Base-by-base conservation (phyloP, 345 rosid species). In the Lepidium africanum region DNA sequence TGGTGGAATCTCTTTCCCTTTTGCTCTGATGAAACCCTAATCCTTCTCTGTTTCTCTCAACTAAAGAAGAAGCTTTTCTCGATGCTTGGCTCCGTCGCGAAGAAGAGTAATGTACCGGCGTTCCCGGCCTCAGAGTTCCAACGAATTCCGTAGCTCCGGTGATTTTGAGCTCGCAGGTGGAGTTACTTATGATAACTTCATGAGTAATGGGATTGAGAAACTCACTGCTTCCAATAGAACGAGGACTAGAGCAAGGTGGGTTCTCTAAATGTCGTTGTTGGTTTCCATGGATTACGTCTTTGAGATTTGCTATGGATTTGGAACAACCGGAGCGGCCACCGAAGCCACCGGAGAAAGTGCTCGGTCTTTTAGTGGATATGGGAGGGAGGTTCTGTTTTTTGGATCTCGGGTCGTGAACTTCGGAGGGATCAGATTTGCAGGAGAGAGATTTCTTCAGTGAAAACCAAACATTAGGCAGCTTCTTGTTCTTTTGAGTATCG, bases 191-290 rank as follows among this genome's bases (percentile, higher is more conserved):
- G 56, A 93, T 83, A 19, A 93, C 97, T 62, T 93, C 98, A 73
- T 93, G 98, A 70, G 96, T 84, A 32, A 93, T 86, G 59, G 98
- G 98, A 79, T 93, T 93, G 30, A 90, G 90, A 72, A 93, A 90
- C 87, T 93, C 98, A 78, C 88, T 90, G 87, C 98, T 93, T 38
- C 98, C 98, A 7, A 93, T 88, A 56, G 98, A 93, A 76, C 98
- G 86, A 59, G 98, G 98, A 58, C 98, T 93, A 63, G 96, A 93
- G 58, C 92, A 86, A n/a, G 92, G 82, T n/a, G 98, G 97, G 70
- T 79, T 88, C 69, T 90, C 97, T 27, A 83, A 49, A 53, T 90
- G 94, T 10, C 87, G 86, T 80, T 93, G 86, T 80, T 93, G 86
- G 86, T 87, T 87, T 56, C 98, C 97, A 72, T 93, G 90, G 59